These are phyloP conservation scores for Pisolithus marmoratus DNA, from an alignment of 768 basidiomycete genomes.

Conservation along the genomic window DNA sequence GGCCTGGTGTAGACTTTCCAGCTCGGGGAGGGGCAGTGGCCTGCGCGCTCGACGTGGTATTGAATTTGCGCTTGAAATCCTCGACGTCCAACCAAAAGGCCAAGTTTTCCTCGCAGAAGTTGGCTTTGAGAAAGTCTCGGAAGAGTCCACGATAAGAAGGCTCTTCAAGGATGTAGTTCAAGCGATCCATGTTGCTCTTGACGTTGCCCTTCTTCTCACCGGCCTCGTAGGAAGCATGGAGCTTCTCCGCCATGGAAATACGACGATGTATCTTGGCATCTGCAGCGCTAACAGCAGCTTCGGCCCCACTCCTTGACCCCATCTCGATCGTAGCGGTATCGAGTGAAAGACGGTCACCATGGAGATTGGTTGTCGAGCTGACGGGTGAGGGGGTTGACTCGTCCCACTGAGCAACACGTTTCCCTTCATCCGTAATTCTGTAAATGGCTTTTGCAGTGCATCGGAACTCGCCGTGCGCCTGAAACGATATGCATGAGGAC, in stretches of 20 bases:
- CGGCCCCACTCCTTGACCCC: slow-evolving; percentile 17
- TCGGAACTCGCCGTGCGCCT: slow-evolving; percentile 95
- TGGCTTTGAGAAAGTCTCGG: slow-evolving; percentile 88
- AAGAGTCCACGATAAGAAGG: slow-evolving; percentile 84
- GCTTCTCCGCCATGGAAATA: slow-evolving; percentile 70
- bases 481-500: slow-evolving; percentile 7
- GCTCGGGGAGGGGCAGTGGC: slow-evolving; percentile 44
- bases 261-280: slow-evolving; percentile 72
- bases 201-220: slow-evolving; percentile 46
- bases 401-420: slow-evolving; percentile 83
- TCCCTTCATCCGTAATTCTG: slow-evolving; percentile 89
- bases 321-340: slow-evolving; percentile 33
- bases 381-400: slow-evolving; percentile 48
- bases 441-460: slow-evolving; percentile 95
- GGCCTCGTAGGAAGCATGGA: slow-evolving; percentile 51
- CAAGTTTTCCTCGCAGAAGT: slow-evolving; percentile 98
- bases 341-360: slow-evolving; percentile 54
- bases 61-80: slow-evolving; percentile 95
- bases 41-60: slow-evolving; percentile 88
- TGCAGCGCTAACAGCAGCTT: slow-evolving; percentile 26
- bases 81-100: slow-evolving; percentile 96
- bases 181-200: slow-evolving; percentile 89
- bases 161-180: slow-evolving; percentile 90
- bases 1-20: slow-evolving; percentile 56
- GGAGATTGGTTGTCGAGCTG: slow-evolving; percentile 59